A percentile compares a stretch with the other conserved stretches of the same genome.
Evolutionary conservation across 1,284 basidiomycete genomes (phyloP).

Genomic region (Leccinum griseonigrum): DNA sequence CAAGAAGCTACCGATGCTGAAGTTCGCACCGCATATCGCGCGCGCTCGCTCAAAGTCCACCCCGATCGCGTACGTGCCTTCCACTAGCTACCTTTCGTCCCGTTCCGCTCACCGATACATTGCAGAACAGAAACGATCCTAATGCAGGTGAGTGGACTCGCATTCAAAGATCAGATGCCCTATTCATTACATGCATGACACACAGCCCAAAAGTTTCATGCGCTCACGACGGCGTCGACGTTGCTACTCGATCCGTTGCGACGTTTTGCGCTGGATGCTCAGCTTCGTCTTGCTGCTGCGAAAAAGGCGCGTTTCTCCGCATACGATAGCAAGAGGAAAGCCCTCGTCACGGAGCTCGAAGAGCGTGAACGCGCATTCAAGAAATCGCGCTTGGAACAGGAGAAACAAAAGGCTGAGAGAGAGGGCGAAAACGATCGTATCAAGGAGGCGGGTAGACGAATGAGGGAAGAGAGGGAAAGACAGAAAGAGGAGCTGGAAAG

Average conservation of each 20-base stretch:
- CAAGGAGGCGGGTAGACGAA: slow-evolving; percentile 71
- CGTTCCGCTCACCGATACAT: slow-evolving; percentile 8
- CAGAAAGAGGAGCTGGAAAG: slow-evolving; percentile 48
- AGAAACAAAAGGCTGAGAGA: slow-evolving; percentile 52
- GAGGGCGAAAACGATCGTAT: slow-evolving; percentile 71
- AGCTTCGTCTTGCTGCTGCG: slow-evolving; percentile 69
- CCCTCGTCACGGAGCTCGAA: slow-evolving; percentile 81
- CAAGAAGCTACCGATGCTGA: slow-evolving; percentile 77
- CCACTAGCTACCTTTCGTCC: not conserved
- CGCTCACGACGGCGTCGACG: slow-evolving; percentile 83
- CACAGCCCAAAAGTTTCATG: slow-evolving; percentile 78
- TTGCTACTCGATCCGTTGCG: slow-evolving; percentile 82
- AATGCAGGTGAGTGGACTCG: slow-evolving; percentile 55
- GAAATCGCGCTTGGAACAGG: slow-evolving; percentile 62
- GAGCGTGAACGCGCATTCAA: slow-evolving; percentile 77
- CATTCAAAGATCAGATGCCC: not conserved
- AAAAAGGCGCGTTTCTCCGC: slow-evolving; percentile 70
- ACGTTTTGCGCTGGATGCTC: slow-evolving; percentile 80
- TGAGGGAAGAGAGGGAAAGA: slow-evolving; percentile 68
- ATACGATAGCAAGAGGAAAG: slow-evolving; percentile 79
- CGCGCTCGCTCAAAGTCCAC: slow-evolving; percentile 83
- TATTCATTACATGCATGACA: not conserved
- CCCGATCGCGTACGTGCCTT: slow-evolving; percentile 72
- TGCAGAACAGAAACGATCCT: slow-evolving; percentile 75
- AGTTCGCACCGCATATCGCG: slow-evolving; percentile 81